phyloP scores from a whole-genome alignment of 805 yeast genomes.

The Hanseniaspora lindneri region DNA sequence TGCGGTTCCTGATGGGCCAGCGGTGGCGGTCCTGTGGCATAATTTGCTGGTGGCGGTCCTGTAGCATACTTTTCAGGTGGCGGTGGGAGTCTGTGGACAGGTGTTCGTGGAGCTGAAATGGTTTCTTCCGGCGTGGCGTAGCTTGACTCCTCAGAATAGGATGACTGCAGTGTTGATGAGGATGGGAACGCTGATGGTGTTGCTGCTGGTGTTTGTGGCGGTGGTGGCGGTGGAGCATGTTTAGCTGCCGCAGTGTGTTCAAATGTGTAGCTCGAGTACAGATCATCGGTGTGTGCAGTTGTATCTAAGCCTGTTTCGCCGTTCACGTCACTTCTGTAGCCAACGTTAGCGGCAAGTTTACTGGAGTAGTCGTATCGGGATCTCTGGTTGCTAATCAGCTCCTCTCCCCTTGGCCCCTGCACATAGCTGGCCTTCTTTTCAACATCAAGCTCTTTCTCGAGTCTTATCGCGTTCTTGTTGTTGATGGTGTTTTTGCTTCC shows the following conservation, averaged over 20 bases:
- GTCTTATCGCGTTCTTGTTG: constrained; percentile 79
- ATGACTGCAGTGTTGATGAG: neutral
- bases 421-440: constrained; percentile 54
- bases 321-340: constrained; percentile 12
- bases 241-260: constrained; percentile 1
- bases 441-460: constrained; percentile 48
- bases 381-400: constrained; percentile 25
- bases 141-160: neutral
- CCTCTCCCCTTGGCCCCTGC: constrained; percentile 45
- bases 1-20: neutral
- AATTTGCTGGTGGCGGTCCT: neutral
- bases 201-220: constrained; percentile 14
- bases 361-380: constrained; percentile 23
- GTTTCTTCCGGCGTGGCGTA: neutral
- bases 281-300: constrained; percentile 9
- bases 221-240: constrained; percentile 16
- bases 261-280: constrained; percentile 7
- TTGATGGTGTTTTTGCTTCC: constrained; percentile 76
- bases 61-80: constrained; percentile 1
- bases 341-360: constrained; percentile 17
- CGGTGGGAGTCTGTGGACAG: constrained; percentile 5
- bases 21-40: neutral
- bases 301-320: neutral
- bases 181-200: constrained; percentile 13
- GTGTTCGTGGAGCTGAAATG: neutral